Evolutionary conservation across 148 eudicot species (phyloP).

Genomic region (Talinum fruticosum): DNA sequence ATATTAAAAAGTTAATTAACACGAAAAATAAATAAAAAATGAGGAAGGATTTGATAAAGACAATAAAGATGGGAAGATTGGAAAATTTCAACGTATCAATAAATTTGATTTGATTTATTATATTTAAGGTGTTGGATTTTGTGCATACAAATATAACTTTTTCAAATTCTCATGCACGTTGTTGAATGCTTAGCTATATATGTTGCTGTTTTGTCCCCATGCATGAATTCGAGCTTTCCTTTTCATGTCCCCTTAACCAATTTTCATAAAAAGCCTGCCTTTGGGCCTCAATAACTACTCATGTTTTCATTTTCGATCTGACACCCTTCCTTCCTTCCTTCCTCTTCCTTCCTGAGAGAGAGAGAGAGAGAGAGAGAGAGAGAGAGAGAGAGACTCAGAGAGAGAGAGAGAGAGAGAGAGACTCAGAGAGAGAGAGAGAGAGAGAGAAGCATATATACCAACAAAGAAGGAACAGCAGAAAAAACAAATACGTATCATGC

Average conservation of each 20-base stretch:
- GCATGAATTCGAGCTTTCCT: slow-evolving; percentile 27
- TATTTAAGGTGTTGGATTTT: neutral
- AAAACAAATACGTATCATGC: neutral
- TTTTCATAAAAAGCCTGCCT: slow-evolving; percentile 11
- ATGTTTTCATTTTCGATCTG: slow-evolving; percentile 5
- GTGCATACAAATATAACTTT: neutral
- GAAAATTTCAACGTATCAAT: neutral
- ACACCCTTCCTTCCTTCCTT: too few relatives aligned
- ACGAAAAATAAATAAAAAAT: too few relatives aligned
- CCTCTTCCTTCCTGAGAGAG: neutral
- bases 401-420: neutral
- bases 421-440: neutral
- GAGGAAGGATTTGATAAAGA: too few relatives aligned
- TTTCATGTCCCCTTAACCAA: slow-evolving; percentile 23
- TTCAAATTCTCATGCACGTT: slow-evolving; percentile 18
- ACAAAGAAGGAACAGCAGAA: neutral
- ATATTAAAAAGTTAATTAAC: too few relatives aligned
- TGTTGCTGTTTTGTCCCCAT: slow-evolving; percentile 31
- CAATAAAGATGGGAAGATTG: neutral
- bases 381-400: neutral
- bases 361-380: neutral
- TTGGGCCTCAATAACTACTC: slow-evolving; percentile 4
- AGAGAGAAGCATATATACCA: neutral
- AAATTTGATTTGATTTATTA: neutral
- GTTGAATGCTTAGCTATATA: slow-evolving; percentile 16